These are phyloP conservation scores for Onygenales sp. DNA, from an alignment of 2,329 filamentous ascomycete genomes.

Conservation along the genomic window DNA sequence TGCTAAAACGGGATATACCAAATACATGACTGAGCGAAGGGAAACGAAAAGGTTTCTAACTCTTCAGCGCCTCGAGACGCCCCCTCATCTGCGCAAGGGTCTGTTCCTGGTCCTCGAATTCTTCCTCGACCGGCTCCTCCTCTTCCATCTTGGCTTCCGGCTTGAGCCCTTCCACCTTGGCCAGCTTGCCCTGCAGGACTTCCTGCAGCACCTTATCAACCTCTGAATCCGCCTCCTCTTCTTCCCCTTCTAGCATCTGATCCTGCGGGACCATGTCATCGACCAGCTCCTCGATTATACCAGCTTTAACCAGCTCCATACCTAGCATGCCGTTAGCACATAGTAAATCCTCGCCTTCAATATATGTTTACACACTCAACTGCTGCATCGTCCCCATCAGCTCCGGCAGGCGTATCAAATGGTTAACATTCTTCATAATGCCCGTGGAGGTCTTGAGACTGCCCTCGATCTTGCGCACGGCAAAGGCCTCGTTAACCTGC, in stretches of 20 bases:
- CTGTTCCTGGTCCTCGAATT: conserved; percentile 78
- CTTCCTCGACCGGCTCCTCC: conserved; percentile 50
- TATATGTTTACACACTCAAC: conserved; percentile 11
- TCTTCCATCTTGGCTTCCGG: conserved; percentile 28
- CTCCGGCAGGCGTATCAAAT: conserved; percentile 72
- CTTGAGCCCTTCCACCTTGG: conserved; percentile 54
- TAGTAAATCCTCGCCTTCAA: conserved; percentile 18
- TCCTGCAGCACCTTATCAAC: conserved; percentile 90
- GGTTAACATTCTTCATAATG: conserved; percentile 96
- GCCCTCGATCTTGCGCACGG: conserved; percentile 89
- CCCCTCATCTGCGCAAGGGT: conserved; percentile 93
- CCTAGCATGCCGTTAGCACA: conserved; percentile 26
- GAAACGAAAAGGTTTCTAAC: conserved; percentile 38
- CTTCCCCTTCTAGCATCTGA: conserved; percentile 59
- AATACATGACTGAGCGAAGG: not conserved
- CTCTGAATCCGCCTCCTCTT: conserved; percentile 71
- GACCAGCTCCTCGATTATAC: conserved; percentile 97
- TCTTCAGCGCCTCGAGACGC: conserved; percentile 81
- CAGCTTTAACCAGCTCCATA: conserved; percentile 77
- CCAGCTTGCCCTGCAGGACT: conserved; percentile 73
- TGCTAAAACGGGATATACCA: not conserved
- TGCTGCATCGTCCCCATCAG: conserved; percentile 83
- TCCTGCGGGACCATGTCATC: conserved; percentile 71
- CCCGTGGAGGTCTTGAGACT: conserved; percentile 76
- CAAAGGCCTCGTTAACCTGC: conserved; percentile 96